Percentiles rank a stretch among this genome's conserved stretches.
Conservation (phyloP, 2,329 filamentous ascomycete genomes). For the Pseudogymnoascus sp. region DNA sequence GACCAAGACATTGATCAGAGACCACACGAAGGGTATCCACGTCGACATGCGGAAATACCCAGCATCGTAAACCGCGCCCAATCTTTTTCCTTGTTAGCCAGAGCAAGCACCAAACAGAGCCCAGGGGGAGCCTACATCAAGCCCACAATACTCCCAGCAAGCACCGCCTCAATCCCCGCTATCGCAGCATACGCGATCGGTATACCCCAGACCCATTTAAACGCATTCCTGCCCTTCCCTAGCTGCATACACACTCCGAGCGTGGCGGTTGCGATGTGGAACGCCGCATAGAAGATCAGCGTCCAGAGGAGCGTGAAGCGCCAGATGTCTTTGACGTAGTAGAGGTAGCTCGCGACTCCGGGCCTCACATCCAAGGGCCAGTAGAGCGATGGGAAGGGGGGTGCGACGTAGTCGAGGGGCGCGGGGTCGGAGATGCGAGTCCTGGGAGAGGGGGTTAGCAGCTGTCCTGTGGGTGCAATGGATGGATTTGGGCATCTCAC, state of each 20-base stretch:
- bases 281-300: slow-evolving; percentile 51
- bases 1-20: slow-evolving; percentile 56
- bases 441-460: slow-evolving; percentile 12
- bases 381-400: slow-evolving; percentile 60
- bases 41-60: slow-evolving; percentile 67
- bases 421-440: slow-evolving; percentile 20
- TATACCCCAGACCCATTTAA: slow-evolving; percentile 43
- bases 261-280: slow-evolving; percentile 48
- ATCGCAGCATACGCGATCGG: slow-evolving; percentile 51
- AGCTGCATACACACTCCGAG: slow-evolving; percentile 54
- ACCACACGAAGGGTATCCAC: slow-evolving; percentile 66
- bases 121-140: slow-evolving; percentile 43
- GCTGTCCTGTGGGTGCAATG: background rate
- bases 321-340: slow-evolving; percentile 56
- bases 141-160: slow-evolving; percentile 60
- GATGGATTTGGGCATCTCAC: background rate
- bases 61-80: slow-evolving; percentile 57
- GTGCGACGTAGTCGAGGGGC: slow-evolving; percentile 46
- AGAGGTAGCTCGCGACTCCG: slow-evolving; percentile 41
- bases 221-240: slow-evolving; percentile 26
- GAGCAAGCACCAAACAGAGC: background rate
- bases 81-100: slow-evolving; percentile 29
- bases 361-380: slow-evolving; percentile 43
- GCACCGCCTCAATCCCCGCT: slow-evolving; percentile 52
- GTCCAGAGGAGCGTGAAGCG: slow-evolving; percentile 64